These are phyloP conservation scores for Collybia sp. DNA, from an alignment of 768 basidiomycete genomes.

Conservation along the genomic window DNA sequence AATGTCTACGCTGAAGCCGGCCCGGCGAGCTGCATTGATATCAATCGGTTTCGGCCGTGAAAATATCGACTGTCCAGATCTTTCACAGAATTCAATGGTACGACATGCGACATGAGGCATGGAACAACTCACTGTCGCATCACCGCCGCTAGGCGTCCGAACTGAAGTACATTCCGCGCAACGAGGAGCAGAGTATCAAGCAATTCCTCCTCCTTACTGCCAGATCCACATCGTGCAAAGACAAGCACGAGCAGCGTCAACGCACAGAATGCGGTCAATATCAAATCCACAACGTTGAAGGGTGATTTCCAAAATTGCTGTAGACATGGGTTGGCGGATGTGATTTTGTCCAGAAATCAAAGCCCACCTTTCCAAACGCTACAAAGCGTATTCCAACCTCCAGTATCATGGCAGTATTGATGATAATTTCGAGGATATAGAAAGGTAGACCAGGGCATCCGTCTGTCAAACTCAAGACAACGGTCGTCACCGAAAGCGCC, in stretches of 20 bases:
- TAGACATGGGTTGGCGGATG: constrained; percentile 3
- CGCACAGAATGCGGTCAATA: constrained; percentile 85
- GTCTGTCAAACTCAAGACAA: constrained; percentile 75
- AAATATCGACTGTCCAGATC: constrained; percentile 88
- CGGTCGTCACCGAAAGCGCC: constrained; percentile 78
- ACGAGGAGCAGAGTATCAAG: constrained; percentile 91
- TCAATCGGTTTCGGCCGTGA: constrained; percentile 84
- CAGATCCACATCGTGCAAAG: constrained; percentile 78
- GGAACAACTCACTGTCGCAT: constrained; percentile 77
- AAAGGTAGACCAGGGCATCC: constrained; percentile 87
- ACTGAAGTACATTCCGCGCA: constrained; percentile 89
- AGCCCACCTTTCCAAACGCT: constrained; percentile 85
- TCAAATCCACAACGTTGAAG: constrained; percentile 86
- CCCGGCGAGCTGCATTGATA: constrained; percentile 63
- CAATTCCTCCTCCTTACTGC: constrained; percentile 90
- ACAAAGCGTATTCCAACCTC: constrained; percentile 91
- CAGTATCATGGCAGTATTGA: constrained; percentile 88
- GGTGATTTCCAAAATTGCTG: constrained; percentile 98
- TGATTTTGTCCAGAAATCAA: neutral
- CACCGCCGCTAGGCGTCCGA: constrained; percentile 86
- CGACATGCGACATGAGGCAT: neutral
- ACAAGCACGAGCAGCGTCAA: constrained; percentile 86
- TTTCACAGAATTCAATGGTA: constrained; percentile 20
- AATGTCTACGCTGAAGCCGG: constrained; percentile 62
- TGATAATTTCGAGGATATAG: constrained; percentile 84